Percentiles rank a stretch among this genome's conserved stretches.
These are phyloP conservation scores for Xylona heveae DNA, from an alignment of 495 filamentous ascomycete genomes.

Conservation along the genomic window DNA sequence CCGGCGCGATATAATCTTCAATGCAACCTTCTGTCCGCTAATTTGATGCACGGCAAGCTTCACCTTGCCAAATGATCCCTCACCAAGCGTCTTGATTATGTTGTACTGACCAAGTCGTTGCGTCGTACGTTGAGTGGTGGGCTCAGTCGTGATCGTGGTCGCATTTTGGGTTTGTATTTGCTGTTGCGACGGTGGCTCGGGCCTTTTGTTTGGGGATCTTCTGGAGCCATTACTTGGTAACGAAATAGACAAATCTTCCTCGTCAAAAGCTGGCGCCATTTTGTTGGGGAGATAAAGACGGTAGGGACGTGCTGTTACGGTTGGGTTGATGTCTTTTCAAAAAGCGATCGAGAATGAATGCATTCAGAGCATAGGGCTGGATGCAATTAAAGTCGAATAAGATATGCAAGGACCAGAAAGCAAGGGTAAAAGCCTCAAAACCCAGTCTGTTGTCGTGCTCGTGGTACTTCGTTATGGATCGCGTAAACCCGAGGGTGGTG, in stretches of 20 bases:
- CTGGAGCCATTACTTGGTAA: slow-evolving; percentile 42
- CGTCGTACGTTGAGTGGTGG: slow-evolving; percentile 25
- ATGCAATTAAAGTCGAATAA: too few species aligned
- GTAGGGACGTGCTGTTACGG: not conserved
- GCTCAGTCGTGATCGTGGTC: slow-evolving; percentile 17
- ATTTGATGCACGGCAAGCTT: slow-evolving; percentile 84
- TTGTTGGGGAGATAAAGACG: slow-evolving; percentile 6
- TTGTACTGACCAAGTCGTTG: slow-evolving; percentile 80
- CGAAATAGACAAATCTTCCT: slow-evolving; percentile 84
- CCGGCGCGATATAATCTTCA: slow-evolving; percentile 92
- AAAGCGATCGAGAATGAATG: not conserved
- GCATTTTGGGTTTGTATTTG: slow-evolving; percentile 8
- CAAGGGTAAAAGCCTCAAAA: too few species aligned
- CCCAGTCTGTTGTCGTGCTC: too few species aligned
- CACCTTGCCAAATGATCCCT: slow-evolving; percentile 96
- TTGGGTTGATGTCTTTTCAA: not conserved
- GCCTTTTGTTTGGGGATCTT: slow-evolving; percentile 17
- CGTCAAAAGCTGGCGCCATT: slow-evolving; percentile 46
- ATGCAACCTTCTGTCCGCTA: slow-evolving; percentile 79
- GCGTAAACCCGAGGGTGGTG: too few species aligned
- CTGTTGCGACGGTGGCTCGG: slow-evolving; percentile 21
- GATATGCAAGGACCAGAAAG: too few species aligned
- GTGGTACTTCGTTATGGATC: too few species aligned
- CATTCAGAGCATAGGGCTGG: too few species aligned
- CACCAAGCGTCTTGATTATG: slow-evolving; percentile 74